Conservation (phyloP, 805 yeast species). For the Priceomyces medius region DNA sequence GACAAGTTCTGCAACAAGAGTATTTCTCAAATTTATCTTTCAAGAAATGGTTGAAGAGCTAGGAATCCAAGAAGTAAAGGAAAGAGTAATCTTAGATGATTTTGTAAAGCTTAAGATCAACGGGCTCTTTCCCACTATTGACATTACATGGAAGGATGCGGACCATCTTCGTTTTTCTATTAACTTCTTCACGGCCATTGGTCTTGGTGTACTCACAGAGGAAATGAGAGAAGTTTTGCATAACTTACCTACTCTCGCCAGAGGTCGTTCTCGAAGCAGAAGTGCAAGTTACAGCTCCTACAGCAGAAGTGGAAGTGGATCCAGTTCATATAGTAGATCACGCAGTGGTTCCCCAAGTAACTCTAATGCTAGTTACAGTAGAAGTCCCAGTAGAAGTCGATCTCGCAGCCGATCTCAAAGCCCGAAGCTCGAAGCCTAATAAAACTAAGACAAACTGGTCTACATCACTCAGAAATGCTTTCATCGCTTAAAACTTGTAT, state of each 20-base stretch:
- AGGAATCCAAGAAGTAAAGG: slow-evolving; percentile 54
- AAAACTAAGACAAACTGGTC: too few relatives aligned
- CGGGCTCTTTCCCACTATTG: slow-evolving; percentile 63
- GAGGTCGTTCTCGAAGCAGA: slow-evolving; percentile 16
- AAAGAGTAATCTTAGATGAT: slow-evolving; percentile 49
- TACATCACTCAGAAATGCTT: too few relatives aligned
- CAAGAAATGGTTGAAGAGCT: slow-evolving; percentile 76
- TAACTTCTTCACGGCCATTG: slow-evolving; percentile 91
- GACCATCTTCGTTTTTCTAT: slow-evolving; percentile 72
- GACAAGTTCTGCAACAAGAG: slow-evolving; percentile 78
- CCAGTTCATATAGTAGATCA: slow-evolving; percentile 15
- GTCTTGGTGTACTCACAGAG: slow-evolving; percentile 80
- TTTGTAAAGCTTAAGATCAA: slow-evolving; percentile 46
- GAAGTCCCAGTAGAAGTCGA: slow-evolving; percentile 1
- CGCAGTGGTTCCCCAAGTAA: slow-evolving; percentile 4
- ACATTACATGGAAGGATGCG: slow-evolving; percentile 31
- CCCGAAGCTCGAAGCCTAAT: too few relatives aligned
- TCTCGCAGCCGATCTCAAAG: neutral
- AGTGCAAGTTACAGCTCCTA: slow-evolving; percentile 13
- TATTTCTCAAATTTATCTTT: slow-evolving; percentile 76
- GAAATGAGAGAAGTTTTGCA: slow-evolving; percentile 63
- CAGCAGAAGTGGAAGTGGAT: slow-evolving; percentile 16
- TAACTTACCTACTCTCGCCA: slow-evolving; percentile 23
- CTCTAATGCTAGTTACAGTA: neutral
- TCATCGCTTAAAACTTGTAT: too few relatives aligned